These are phyloP conservation scores for Fusarium sulawesiense DNA, from an alignment of 2,329 filamentous ascomycete species.

Conservation along the genomic window DNA sequence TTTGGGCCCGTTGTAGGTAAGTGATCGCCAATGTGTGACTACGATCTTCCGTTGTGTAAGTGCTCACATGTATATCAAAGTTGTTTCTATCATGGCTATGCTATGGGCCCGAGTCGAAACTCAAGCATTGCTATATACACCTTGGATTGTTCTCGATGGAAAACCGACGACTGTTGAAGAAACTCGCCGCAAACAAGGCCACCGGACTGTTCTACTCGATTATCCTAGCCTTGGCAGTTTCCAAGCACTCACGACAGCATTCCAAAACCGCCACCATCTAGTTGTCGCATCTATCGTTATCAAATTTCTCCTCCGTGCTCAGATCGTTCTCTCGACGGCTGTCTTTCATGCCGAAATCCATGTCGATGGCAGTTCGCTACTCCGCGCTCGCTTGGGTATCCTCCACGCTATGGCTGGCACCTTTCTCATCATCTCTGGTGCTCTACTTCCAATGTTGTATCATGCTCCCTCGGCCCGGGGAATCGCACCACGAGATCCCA, in stretches of 20 bases:
- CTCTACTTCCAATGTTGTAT: conserved; percentile 44
- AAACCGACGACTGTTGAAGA: conserved; percentile 42
- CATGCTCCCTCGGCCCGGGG: conserved; percentile 43
- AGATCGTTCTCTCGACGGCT: conserved; percentile 46
- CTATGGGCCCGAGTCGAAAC: conserved; percentile 47
- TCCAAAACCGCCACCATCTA: conserved; percentile 45
- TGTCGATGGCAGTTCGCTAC: conserved; percentile 31
- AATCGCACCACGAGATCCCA: conserved; percentile 47
- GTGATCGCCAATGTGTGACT: conserved; percentile 25
- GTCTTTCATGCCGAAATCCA: conserved; percentile 42
- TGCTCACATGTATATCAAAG: conserved; percentile 27
- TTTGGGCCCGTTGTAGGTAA: conserved; percentile 47
- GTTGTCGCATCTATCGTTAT: conserved; percentile 37
- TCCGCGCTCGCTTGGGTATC: conserved; percentile 36
- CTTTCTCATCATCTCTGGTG: conserved; percentile 37
- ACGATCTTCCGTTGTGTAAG: conserved; percentile 5
- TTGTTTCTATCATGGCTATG: conserved; percentile 42
- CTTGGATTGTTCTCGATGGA: conserved; percentile 46
- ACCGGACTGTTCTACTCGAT: conserved; percentile 45
- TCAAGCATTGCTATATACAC: conserved; percentile 45
- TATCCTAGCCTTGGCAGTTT: conserved; percentile 42
- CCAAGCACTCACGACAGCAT: conserved; percentile 35
- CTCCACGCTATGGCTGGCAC: conserved; percentile 42
- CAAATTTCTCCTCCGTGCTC: conserved; percentile 42
- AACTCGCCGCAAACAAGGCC: conserved; percentile 45